These are phyloP conservation scores for Cylindrotheca fusiformis DNA, from an alignment of 108 stramenopile genomes.

Conservation along the genomic window DNA sequence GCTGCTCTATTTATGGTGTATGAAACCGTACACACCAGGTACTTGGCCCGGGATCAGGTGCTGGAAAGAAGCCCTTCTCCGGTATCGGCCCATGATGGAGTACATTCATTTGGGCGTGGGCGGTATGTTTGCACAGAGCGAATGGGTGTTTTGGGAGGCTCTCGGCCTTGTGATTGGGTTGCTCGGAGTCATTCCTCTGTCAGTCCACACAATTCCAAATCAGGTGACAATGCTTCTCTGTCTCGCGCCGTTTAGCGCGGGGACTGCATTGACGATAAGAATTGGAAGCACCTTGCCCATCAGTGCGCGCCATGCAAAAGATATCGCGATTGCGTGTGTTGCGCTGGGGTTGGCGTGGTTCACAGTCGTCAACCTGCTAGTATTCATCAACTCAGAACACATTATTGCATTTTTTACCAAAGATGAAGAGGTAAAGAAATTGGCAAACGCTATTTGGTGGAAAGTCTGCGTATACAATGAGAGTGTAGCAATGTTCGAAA, in stretches of 20 bases:
- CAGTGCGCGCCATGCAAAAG: slow-evolving; percentile 18
- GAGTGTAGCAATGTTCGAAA: slow-evolving; percentile 8
- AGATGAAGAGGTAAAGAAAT: slow-evolving; percentile 11
- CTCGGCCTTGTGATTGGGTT: slow-evolving; percentile 38
- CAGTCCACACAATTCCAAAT: slow-evolving; percentile 43
- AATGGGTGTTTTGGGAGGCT: slow-evolving; percentile 47
- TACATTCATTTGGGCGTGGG: slow-evolving; percentile 30
- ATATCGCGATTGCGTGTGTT: slow-evolving; percentile 3
- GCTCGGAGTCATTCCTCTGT: slow-evolving; percentile 33
- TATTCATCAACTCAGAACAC: slow-evolving; percentile 12
- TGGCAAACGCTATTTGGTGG: slow-evolving; percentile 33
- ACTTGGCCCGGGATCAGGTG: slow-evolving; percentile 39
- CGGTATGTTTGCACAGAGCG: slow-evolving; percentile 32
- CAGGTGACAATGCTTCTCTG: slow-evolving; percentile 24
- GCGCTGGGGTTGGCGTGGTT: background rate
- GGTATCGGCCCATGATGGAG: slow-evolving; percentile 10
- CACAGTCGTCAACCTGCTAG: slow-evolving; percentile 2
- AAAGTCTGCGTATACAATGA: slow-evolving; percentile 9
- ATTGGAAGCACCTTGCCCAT: slow-evolving; percentile 15
- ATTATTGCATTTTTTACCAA: slow-evolving; percentile 27
- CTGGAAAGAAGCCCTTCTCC: slow-evolving; percentile 16
- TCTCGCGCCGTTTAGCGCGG: slow-evolving; percentile 23
- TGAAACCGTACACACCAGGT: slow-evolving; percentile 17
- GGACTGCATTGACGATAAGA: slow-evolving; percentile 23
- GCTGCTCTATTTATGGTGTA: slow-evolving; percentile 11